Percentiles rank a stretch among this genome's conserved stretches.
Evolutionary conservation across 2,329 filamentous ascomycete genomes (phyloP).

Genomic region (Corinectria fuckeliana): DNA sequence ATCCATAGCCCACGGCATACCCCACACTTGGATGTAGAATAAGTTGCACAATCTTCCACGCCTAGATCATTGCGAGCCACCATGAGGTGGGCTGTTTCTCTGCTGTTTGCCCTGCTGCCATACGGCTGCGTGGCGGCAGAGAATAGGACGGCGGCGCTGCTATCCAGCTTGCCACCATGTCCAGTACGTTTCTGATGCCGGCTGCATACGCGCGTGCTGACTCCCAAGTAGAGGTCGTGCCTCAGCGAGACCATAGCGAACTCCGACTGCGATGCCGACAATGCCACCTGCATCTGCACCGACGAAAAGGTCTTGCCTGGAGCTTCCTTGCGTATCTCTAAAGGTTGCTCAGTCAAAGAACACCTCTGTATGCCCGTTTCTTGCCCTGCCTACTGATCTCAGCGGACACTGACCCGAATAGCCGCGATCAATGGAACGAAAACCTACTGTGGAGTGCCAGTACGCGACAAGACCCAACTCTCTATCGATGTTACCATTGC

Average conservation of each 20-base stretch:
- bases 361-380: constrained; percentile 12
- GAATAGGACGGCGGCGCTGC: constrained; percentile 13
- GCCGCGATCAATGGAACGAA: constrained; percentile 20
- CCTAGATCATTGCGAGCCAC: constrained; percentile 3
- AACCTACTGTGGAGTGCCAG: constrained; percentile 10
- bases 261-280: constrained; percentile 23
- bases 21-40: not conserved
- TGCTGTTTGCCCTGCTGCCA: constrained; percentile 18
- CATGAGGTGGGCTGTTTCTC: constrained; percentile 31
- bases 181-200: constrained; percentile 6
- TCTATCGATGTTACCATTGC: constrained; percentile 21
- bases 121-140: constrained; percentile 6
- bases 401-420: not conserved
- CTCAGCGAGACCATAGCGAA: constrained; percentile 12
- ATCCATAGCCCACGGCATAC: not conserved
- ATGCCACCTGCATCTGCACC: constrained; percentile 33
- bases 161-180: constrained; percentile 23
- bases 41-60: not conserved
- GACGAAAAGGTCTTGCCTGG: constrained; percentile 19
- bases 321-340: constrained; percentile 25
- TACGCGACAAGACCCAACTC: constrained; percentile 15
- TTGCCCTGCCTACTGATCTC: not conserved
- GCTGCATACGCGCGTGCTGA: constrained; percentile 16
- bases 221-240: constrained; percentile 12
- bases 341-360: constrained; percentile 27